Percentiles rank a stretch among this genome's conserved stretches.
These are phyloP conservation scores for Cyberlindnera xylosilytica DNA, from an alignment of 805 yeast species.

Conservation along the genomic window DNA sequence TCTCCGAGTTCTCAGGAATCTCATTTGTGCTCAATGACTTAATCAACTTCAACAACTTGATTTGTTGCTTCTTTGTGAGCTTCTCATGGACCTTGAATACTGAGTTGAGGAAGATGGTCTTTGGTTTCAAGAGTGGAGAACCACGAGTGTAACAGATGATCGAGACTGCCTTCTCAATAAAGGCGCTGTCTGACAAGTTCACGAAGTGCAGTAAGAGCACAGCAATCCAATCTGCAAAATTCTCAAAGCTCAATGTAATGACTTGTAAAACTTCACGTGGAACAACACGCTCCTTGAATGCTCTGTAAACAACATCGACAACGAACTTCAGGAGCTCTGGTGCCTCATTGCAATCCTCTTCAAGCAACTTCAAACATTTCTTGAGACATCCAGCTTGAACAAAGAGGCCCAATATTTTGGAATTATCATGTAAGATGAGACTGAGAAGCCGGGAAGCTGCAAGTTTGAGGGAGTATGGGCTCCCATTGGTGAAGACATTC, in stretches of 20 bases:
- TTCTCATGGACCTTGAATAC: constrained; percentile 38
- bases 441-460: constrained; percentile 9
- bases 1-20: constrained; percentile 22
- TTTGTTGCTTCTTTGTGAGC: constrained; percentile 33
- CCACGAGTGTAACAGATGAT: constrained; percentile 31
- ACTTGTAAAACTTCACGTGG: constrained; percentile 42
- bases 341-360: constrained; percentile 40
- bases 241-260: constrained; percentile 38
- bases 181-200: constrained; percentile 6
- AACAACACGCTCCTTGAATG: constrained; percentile 35
- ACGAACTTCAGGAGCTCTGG: constrained; percentile 38
- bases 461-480: constrained; percentile 1
- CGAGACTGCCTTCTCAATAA: constrained; percentile 33
- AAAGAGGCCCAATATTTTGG: constrained; percentile 36
- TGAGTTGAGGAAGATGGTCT: constrained; percentile 43
- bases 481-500: constrained; percentile 4
- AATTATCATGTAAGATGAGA: constrained; percentile 22
- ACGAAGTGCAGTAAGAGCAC: constrained; percentile 32
- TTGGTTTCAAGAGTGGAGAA: constrained; percentile 38
- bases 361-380: constrained; percentile 38
- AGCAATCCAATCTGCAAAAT: constrained; percentile 36
- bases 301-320: constrained; percentile 34
- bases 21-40: constrained; percentile 21
- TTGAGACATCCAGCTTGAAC: constrained; percentile 45
- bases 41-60: constrained; percentile 35